Evolutionary conservation across 768 basidiomycete genomes (phyloP).

Genomic region (Macrolepiota albuminosa): DNA sequence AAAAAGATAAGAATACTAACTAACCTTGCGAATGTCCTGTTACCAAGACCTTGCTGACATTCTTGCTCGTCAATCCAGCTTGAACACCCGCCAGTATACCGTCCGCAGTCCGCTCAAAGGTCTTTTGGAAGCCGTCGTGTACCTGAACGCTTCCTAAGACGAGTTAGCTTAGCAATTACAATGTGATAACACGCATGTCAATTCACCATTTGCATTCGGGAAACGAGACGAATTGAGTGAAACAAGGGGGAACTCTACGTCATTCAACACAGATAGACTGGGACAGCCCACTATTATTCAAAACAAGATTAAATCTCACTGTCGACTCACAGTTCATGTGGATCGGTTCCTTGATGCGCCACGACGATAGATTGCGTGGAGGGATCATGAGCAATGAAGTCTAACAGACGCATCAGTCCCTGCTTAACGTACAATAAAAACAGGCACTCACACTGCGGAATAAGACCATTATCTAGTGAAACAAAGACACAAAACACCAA

Average conservation of each 20-base stretch:
- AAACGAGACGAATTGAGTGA: constrained; percentile 27
- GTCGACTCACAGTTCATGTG: constrained; percentile 22
- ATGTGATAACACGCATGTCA: not conserved
- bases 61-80: constrained; percentile 22
- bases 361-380: constrained; percentile 30
- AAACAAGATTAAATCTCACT: not conserved
- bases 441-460: constrained; percentile 12
- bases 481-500: not conserved
- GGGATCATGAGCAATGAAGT: constrained; percentile 33
- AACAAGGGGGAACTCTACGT: constrained; percentile 24
- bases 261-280: constrained; percentile 32
- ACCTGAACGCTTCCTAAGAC: constrained; percentile 26
- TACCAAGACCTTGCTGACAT: constrained; percentile 28
- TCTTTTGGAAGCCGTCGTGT: constrained; percentile 35
- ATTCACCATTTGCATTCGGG: constrained; percentile 21
- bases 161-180: not conserved
- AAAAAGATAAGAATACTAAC: not conserved
- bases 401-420: constrained; percentile 9
- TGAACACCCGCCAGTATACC: constrained; percentile 26
- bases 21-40: constrained; percentile 40
- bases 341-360: constrained; percentile 37
- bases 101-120: constrained; percentile 35
- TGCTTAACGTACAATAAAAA: not conserved
- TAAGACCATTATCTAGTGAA: constrained; percentile 4
- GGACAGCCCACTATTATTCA: not conserved